phyloP scores from a whole-genome alignment of 2,329 filamentous ascomycete species.

The Fusarium sp. region DNA sequence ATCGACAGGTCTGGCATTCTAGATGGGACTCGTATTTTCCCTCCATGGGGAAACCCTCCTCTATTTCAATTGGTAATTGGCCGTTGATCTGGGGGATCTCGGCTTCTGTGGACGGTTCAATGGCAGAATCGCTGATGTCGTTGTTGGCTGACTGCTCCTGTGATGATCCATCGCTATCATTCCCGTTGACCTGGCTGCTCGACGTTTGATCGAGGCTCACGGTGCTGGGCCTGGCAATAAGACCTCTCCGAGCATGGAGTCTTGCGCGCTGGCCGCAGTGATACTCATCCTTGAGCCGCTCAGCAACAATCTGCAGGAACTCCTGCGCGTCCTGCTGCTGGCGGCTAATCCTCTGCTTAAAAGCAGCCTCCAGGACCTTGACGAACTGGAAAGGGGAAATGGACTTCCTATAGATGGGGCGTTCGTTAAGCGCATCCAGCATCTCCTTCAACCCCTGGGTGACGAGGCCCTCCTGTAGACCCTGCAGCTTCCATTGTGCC shows the following conservation, averaged over 20 bases:
- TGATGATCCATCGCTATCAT: slow-evolving; percentile 12
- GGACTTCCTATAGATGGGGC: slow-evolving; percentile 92
- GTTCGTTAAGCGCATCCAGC: slow-evolving; percentile 90
- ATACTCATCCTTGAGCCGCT: slow-evolving; percentile 94
- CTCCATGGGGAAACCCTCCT: slow-evolving; percentile 90
- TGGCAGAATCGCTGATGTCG: slow-evolving; percentile 32
- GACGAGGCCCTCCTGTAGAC: slow-evolving; percentile 83
- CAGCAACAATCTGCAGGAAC: slow-evolving; percentile 92
- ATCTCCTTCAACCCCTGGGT: slow-evolving; percentile 92
- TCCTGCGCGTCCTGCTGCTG: slow-evolving; percentile 99
- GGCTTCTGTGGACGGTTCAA: slow-evolving; percentile 38
- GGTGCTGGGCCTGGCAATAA: slow-evolving; percentile 24
- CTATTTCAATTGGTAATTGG: slow-evolving; percentile 55
- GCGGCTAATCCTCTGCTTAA: slow-evolving; percentile 88
- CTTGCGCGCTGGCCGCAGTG: slow-evolving; percentile 84
- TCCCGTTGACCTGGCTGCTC: slow-evolving; percentile 36
- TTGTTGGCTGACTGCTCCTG: slow-evolving; percentile 21
- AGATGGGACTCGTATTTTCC: slow-evolving; percentile 94
- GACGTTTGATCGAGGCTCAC: slow-evolving; percentile 29
- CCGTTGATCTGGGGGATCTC: slow-evolving; percentile 35
- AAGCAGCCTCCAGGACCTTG: slow-evolving; percentile 83
- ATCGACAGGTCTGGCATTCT: slow-evolving; percentile 89
- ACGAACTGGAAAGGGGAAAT: slow-evolving; percentile 91
- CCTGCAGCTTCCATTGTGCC: slow-evolving; percentile 71
- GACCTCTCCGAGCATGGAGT: slow-evolving; percentile 59